Base-by-base conservation (phyloP, 169 alveolate genomes). In the Cryptosporidium andersoni region DNA sequence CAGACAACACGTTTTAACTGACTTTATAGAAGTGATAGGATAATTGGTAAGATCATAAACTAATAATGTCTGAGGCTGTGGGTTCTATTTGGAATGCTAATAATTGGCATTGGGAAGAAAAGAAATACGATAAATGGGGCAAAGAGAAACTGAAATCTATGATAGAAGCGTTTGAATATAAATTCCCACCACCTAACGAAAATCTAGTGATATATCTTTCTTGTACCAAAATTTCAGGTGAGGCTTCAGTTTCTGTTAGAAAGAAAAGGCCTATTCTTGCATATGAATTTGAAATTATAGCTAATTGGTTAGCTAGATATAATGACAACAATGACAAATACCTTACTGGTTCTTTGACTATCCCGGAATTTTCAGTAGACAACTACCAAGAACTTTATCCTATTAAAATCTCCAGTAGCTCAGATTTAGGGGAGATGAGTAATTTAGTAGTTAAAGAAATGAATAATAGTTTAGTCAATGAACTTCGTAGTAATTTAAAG, bases 101-200 rank as follows among this genome's bases (percentile, higher is more conserved):
- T 65, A 89, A 89, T 80, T 89, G 89, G 88, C 92, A 89, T n/a
- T 89, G 92, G 92, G 92, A 89, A 52, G 92, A 89, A 66, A 89
- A 81, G 66, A 81, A 89, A 37, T 82, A 82, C 56, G 65, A 90
- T 3, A 89, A 51, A 52, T 89, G 92, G 92, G 90, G 89, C 7
- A 81, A 68, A 51, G 92, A 89, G 47, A 88, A 81, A 66, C 55
- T 89, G 40, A 65, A 47, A 25, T 49, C 65, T 49, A 89, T 64
- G 12, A 45, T 89, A 52, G 82, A 82, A 52, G 43, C 66, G 37
- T 25, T 60, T 9, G 60, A 47, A 47, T 74, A 74, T 16, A 4
- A 14, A 2, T 25, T 25, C 25, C 25, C 25, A 25, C 25, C 25
- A 25, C 25, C 25, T 25, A 25, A 25, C 25, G 25, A 25, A 25